Base-by-base conservation (phyloP, 345 rosid genomes). In the Arabis alpina region DNA sequence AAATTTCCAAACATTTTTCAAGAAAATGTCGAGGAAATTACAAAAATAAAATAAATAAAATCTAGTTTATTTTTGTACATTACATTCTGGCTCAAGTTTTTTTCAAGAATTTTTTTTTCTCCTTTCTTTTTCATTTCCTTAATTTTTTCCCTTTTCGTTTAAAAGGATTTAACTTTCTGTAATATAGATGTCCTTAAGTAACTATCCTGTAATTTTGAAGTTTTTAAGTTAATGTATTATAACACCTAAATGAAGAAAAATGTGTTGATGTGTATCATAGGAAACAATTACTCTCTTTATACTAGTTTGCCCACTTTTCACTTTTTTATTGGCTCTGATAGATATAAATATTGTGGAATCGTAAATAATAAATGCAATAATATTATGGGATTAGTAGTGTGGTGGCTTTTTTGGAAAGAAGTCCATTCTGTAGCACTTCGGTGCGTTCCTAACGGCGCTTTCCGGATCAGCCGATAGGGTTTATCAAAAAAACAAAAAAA, bases 31-130 rank as follows among this genome's bases (percentile, higher is more conserved):
- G 4, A 39, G 32, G 60, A 56, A 11, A 36, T 27, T 44, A 8
- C 19, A 61, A 48, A 39, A 2, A 4, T 40, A 39, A 42, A 28
- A 5, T 28, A 5, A 3, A 45, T 9, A 54, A 66, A 42, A n/a
- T 58, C 3, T 37, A 28, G 42, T 61, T 72, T 72, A 13, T 58
- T 59, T 65, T 66, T 73, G 67, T 51, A 61, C 6, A 50, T 27
- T 36, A 30, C 30, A n/a, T 76, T 50, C 50, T 65, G 59, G 57
- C 10, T 28, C 56, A 42, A 16, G 14, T 8, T 63, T 68, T 75
- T 51, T 54, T 40, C 62, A 14, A 49, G 57, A 56, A 7, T 34
- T 28, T 71, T 61, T 23, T 25, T 10, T 25, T 51, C n/a, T 64
- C 19, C 3, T 32, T 40, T 47, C 3, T 19, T 54, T 47, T 65